Conservation (phyloP, 805 yeast species). For the Suhomyces faveliae region DNA sequence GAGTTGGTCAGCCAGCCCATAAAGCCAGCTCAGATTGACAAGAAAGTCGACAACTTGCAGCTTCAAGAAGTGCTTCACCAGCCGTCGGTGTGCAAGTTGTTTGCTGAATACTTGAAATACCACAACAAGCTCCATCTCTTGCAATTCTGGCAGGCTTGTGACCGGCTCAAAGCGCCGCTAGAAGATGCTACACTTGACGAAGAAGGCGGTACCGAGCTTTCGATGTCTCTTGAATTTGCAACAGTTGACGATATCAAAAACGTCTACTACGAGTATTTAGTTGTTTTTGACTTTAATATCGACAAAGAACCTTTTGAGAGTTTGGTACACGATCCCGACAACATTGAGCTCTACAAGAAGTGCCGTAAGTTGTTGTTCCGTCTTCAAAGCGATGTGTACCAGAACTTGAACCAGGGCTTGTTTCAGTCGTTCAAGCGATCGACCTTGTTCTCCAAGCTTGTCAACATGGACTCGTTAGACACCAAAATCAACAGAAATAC, state of each 20-base stretch:
- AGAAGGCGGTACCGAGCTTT: conserved; percentile 28
- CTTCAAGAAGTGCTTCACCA: conserved; percentile 48
- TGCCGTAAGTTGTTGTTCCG: conserved; percentile 62
- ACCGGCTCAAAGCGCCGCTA: conserved; percentile 69
- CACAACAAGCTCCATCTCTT: conserved; percentile 32
- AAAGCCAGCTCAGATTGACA: not conserved
- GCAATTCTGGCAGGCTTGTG: conserved; percentile 67
- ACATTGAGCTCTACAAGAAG: conserved; percentile 35
- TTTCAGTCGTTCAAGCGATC: conserved; percentile 61
- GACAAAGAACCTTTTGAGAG: conserved; percentile 9
- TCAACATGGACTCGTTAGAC: conserved; percentile 5
- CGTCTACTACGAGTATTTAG: conserved; percentile 36
- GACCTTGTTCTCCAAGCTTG: conserved; percentile 47
- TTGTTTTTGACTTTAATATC: not conserved
- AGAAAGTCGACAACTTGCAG: conserved; percentile 18
- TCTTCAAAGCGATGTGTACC: conserved; percentile 54
- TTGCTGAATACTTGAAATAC: conserved; percentile 20
- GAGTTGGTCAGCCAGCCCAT: not conserved
- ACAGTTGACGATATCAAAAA: conserved; percentile 53
- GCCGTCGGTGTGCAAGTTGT: conserved; percentile 39
- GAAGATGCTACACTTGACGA: conserved; percentile 44
- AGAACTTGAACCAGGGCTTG: conserved; percentile 50
- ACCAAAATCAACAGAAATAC: not conserved
- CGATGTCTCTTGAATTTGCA: conserved; percentile 41
- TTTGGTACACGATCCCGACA: conserved; percentile 4